These are phyloP conservation scores for Fomitopsis pulvina DNA, from an alignment of 768 basidiomycete genomes.

Conservation along the genomic window DNA sequence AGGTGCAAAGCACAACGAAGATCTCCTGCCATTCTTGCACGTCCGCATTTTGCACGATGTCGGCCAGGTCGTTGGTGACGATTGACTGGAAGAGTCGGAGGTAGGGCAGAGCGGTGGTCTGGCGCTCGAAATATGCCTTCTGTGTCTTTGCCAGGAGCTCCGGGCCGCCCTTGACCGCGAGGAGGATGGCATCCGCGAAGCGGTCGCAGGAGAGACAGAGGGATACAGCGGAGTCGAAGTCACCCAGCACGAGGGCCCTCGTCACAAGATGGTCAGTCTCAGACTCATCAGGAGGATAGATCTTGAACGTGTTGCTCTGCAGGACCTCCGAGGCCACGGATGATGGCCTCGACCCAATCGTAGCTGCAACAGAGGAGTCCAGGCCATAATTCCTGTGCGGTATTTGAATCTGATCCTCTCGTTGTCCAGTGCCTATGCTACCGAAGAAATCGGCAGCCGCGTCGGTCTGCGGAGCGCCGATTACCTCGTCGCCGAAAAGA, in stretches of 20 bases:
- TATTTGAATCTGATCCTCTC: constrained; percentile 44
- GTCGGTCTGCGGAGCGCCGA: constrained; percentile 59
- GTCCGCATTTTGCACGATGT: constrained; percentile 96
- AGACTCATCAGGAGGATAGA: constrained; percentile 82
- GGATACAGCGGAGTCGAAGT: constrained; percentile 88
- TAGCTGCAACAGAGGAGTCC: constrained; percentile 93
- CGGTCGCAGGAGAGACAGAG: constrained; percentile 85
- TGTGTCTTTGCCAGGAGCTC: constrained; percentile 85
- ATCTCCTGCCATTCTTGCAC: constrained; percentile 93
- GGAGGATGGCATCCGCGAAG: constrained; percentile 90
- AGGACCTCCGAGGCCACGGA: constrained; percentile 68
- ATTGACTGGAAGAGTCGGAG: constrained; percentile 93
- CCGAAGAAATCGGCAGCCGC: constrained; percentile 86
- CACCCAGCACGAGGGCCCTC: constrained; percentile 91
- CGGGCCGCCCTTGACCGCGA: constrained; percentile 86
- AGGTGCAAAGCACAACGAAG: constrained; percentile 94
- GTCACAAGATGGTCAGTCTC: constrained; percentile 87
- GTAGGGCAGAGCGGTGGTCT: constrained; percentile 72
- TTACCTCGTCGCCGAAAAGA: constrained; percentile 76
- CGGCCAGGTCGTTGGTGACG: constrained; percentile 84
- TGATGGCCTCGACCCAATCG: constrained; percentile 85
- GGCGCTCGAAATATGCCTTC: constrained; percentile 86
- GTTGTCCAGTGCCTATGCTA: constrained; percentile 53
- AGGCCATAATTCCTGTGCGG: constrained; percentile 76
- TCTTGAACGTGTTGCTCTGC: constrained; percentile 82